Conservation (phyloP, 192 early-diverging fungal genomes). For the Coemansia sp. region DNA sequence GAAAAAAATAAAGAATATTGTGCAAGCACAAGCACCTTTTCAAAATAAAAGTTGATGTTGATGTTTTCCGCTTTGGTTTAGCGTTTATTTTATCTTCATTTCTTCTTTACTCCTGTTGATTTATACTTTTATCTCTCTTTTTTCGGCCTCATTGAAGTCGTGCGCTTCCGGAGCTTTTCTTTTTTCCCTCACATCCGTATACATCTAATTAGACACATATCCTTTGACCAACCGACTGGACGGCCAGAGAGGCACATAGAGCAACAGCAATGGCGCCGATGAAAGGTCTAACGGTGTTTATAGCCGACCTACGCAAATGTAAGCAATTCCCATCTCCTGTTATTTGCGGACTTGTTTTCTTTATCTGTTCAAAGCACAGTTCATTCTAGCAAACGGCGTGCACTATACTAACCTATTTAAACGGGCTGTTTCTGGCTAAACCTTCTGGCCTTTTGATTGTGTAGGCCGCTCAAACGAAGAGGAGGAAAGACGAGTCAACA, state of each 20-base stretch:
- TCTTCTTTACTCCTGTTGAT: no score
- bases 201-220: neutral
- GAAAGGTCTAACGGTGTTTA: slow-evolving; percentile 93
- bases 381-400: no score
- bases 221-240: neutral
- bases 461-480: slow-evolving; percentile 92
- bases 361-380: neutral
- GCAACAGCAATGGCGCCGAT: slow-evolving; percentile 58
- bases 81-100: no score
- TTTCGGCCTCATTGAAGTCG: no score
- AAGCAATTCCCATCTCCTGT: slow-evolving; percentile 31
- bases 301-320: slow-evolving; percentile 99
- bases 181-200: neutral
- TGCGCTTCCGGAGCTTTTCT: neutral
- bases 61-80: no score
- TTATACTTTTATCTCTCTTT: no score
- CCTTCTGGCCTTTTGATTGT: neutral
- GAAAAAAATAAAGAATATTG: no score
- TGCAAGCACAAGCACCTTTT: no score
- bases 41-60: no score
- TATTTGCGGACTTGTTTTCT: neutral
- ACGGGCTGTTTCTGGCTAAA: neutral
- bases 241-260: neutral
- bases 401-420: no score
- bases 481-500: slow-evolving; percentile 98